Percentiles rank a stretch among this genome's conserved stretches.
phyloP scores from a whole-genome alignment of 1,139 yeast genomes.

The Blastobotrys arbuscula region DNA sequence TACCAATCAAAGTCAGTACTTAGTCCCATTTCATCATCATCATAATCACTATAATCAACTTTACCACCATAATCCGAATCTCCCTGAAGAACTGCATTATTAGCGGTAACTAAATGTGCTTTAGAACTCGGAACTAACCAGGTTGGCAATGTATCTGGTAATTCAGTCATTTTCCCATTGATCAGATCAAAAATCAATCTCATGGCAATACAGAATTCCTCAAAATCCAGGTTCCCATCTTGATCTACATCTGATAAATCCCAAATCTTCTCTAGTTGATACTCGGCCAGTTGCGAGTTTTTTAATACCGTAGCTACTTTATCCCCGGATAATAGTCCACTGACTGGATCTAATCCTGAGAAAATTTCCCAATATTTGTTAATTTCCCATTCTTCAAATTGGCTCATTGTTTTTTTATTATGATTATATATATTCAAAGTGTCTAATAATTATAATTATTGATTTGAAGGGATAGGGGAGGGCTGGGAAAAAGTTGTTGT shows the following conservation, averaged over 20 bases:
- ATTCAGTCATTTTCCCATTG: conserved; percentile 57
- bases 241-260: conserved; percentile 87
- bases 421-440: too few relatives aligned
- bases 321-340: conserved; percentile 76
- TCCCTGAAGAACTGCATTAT: conserved; percentile 47
- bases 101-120: conserved; percentile 76
- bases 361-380: conserved; percentile 97
- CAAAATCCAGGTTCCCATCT: conserved; percentile 90
- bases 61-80: conserved; percentile 5
- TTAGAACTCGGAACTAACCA: conserved; percentile 93
- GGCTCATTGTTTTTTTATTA: conserved; percentile 8
- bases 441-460: too few relatives aligned
- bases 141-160: conserved; percentile 72
- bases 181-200: conserved; percentile 85
- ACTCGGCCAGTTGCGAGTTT: conserved; percentile 76
- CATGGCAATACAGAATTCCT: conserved; percentile 97
- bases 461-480: too few relatives aligned
- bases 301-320: conserved; percentile 81
- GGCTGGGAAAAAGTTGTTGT: too few relatives aligned
- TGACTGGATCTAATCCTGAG: conserved; percentile 75
- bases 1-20: conserved; percentile 89
- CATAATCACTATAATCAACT: conserved; percentile 31
- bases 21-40: conserved; percentile 49
- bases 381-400: conserved; percentile 89
- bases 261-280: conserved; percentile 79